Conservation (phyloP, 2,329 filamentous ascomycete genomes). For the Teratosphaeria viscida region DNA sequence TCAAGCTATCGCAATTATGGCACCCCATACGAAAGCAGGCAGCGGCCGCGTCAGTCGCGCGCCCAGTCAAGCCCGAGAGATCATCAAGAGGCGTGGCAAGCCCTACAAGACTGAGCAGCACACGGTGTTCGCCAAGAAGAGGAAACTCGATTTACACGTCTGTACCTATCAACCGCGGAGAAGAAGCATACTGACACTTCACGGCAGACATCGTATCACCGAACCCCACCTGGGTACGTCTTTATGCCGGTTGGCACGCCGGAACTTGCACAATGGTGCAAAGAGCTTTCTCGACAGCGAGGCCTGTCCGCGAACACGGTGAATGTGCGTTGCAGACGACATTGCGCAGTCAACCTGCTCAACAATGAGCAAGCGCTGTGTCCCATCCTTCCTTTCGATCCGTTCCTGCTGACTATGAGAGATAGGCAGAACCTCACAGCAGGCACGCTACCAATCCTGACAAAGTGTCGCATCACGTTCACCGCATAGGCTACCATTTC, state of each 20-base stretch:
- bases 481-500: constrained; percentile 54
- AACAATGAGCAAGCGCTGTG: not conserved
- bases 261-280: constrained; percentile 48
- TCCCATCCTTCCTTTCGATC: not conserved
- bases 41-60: constrained; percentile 9
- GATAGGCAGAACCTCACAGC: constrained; percentile 14
- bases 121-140: constrained; percentile 48
- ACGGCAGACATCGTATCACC: constrained; percentile 43
- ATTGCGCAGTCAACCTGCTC: not conserved
- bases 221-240: constrained; percentile 48
- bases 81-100: constrained; percentile 29
- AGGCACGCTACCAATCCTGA: constrained; percentile 11
- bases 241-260: constrained; percentile 52
- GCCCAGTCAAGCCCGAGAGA: constrained; percentile 16
- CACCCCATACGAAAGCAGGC: constrained; percentile 1
- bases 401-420: not conserved
- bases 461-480: constrained; percentile 47
- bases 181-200: not conserved
- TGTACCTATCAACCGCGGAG: constrained; percentile 16
- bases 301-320: constrained; percentile 47
- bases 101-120: constrained; percentile 50
- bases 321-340: constrained; percentile 41
- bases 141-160: constrained; percentile 44
- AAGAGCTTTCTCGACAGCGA: constrained; percentile 47
- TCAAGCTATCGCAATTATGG: not conserved